Evolutionary conservation across 1,284 basidiomycete species (phyloP).

Genomic region (Rhodotorula mucilaginosa): DNA sequence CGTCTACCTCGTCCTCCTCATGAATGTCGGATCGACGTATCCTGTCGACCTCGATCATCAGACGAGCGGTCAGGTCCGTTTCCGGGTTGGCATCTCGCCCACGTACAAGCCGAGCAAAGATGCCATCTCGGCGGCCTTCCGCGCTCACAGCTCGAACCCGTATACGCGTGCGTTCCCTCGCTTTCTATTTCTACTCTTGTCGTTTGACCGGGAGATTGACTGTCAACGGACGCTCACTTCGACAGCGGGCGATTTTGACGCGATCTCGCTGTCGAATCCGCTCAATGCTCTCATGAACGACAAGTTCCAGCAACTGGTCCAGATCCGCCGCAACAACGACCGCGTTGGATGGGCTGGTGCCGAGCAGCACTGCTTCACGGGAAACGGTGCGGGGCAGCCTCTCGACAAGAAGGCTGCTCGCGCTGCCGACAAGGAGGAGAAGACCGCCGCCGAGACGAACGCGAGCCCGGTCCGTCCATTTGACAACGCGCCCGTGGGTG

Average conservation of each 20-base stretch:
- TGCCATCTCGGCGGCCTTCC: constrained; percentile 33
- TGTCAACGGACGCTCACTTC: not conserved
- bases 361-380: constrained; percentile 30
- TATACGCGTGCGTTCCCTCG: constrained; percentile 23
- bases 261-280: constrained; percentile 37
- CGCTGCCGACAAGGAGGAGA: constrained; percentile 28
- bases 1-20: constrained; percentile 39
- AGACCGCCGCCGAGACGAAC: constrained; percentile 14
- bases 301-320: constrained; percentile 34
- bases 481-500: no score
- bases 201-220: not conserved
- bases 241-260: constrained; percentile 38
- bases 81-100: constrained; percentile 37
- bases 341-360: constrained; percentile 37
- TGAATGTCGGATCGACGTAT: constrained; percentile 31
- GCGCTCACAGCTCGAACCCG: constrained; percentile 29
- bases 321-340: constrained; percentile 23
- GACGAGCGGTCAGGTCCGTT: constrained; percentile 25
- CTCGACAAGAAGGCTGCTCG: constrained; percentile 23
- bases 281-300: constrained; percentile 36
- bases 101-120: constrained; percentile 36
- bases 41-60: constrained; percentile 36
- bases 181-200: not conserved
- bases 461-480: constrained; percentile 3
- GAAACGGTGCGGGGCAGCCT: not conserved